Base-by-base conservation (phyloP, 805 yeast genomes). In the Myxozyma neotropica region DNA sequence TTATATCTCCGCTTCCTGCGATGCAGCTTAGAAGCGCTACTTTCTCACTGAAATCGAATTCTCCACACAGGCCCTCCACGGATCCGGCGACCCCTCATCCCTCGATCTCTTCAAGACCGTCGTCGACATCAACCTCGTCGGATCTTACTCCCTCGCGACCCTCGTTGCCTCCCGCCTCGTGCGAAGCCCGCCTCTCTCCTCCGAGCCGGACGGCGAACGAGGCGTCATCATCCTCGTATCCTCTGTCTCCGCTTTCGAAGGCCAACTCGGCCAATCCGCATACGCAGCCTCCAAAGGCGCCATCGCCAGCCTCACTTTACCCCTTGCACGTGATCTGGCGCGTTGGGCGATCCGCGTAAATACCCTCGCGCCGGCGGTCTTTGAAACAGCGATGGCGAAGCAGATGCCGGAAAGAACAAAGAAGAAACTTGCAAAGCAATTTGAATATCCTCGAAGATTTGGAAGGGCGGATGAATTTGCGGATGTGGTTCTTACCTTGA, bases 281-380 rank as follows among this genome's bases (percentile, higher is more conserved):
- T 61, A 61, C 50, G 58, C 52, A 6, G 58, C 75, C 47, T 57
- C 62, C 38, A 61, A 61, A 31, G 62, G 65, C 46, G 62, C 57
- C 7, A 42, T 61, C 26, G 59, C 55, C 17, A 21, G 45, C 24
- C 49, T 57, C 27, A 36, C 52, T 26, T 58, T 61, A 35, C 62
- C 65, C 8, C 46, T 61, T 21, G 58, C 65, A 8, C 62, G 62
- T 21, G 65, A 57, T 33, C 51, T 57, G 3, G 62, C 57, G 10
- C 52, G 40, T n/a, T 57, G 36, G 49, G 65, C 59, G 2, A 58
- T 57, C 33, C 44, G 62, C n/a, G 65, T 49, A 7, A 44, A 44
- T 44, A 39, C 57, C 6, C 7, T 61, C 51, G 62, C 62, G 21
- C 62, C 62, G 17, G 50, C 38, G 12, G 51, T 61, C 8, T 60